These are phyloP conservation scores for Erodium maritimum DNA, from an alignment of 345 rosid species.

Conservation along the genomic window DNA sequence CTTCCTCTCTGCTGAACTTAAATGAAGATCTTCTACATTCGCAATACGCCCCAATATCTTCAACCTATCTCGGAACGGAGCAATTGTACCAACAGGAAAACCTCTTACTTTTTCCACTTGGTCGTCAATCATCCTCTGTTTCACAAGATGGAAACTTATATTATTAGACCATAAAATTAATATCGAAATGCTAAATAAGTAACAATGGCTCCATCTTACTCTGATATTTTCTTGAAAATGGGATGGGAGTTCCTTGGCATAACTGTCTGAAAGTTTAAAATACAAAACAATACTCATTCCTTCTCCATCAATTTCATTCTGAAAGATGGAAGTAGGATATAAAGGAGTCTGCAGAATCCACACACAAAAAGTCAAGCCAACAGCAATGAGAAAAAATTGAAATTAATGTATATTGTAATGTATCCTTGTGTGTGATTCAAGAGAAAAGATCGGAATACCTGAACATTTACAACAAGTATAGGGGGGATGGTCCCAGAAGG, in stretches of 20 bases:
- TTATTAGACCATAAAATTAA: background rate
- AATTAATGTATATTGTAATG: background rate
- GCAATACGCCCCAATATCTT: slow-evolving; percentile 91
- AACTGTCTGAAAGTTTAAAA: slow-evolving; percentile 41
- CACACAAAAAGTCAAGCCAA: background rate
- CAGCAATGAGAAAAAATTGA: background rate
- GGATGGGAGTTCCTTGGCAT: slow-evolving; percentile 28
- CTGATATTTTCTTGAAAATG: slow-evolving; percentile 36
- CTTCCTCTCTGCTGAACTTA: slow-evolving; percentile 83
- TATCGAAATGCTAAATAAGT: background rate
- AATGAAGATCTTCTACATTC: slow-evolving; percentile 80
- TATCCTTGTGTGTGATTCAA: background rate
- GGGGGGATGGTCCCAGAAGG: slow-evolving; percentile 52
- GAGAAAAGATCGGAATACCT: slow-evolving; percentile 33
- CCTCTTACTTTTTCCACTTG: slow-evolving; percentile 91
- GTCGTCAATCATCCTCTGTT: slow-evolving; percentile 69
- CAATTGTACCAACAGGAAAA: slow-evolving; percentile 65
- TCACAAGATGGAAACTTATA: background rate
- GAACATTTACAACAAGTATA: slow-evolving; percentile 78
- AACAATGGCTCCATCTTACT: slow-evolving; percentile 20
- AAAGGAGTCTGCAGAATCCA: slow-evolving; percentile 51
- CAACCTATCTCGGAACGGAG: slow-evolving; percentile 73
- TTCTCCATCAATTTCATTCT: slow-evolving; percentile 47
- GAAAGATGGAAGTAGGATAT: slow-evolving; percentile 56
- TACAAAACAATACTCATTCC: slow-evolving; percentile 49